Base-by-base conservation (phyloP, 495 filamentous ascomycete species). In the Cetradonia linearis region DNA sequence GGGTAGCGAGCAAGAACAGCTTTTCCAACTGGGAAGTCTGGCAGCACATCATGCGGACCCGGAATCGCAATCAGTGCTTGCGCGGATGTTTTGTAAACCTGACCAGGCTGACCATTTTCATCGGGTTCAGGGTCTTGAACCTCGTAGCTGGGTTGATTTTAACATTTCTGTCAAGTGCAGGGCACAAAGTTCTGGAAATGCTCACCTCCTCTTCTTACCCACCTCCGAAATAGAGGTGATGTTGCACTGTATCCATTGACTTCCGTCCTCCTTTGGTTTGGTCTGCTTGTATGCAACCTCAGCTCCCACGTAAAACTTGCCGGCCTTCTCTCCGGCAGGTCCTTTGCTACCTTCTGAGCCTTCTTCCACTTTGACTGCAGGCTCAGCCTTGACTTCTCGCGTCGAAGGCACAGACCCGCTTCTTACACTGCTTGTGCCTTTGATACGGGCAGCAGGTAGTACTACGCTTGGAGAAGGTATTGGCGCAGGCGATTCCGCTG, bases 91-190 rank as follows among this genome's bases (percentile, higher is more conserved):
- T 83, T 84, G 67, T 88, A 94, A 58, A 89, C 82, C 40, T 83
- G 81, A 0, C 81, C 80, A 53, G 87, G 81, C 55, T 85, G 81
- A 36, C 81, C 84, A 42, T 83, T 85, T 52, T 90, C 81, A 63
- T 95, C 91, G 1, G 90, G 88, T 68, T 95, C 92, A 4, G 88
- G 85, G 68, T 99, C 94, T 70, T 94, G 87, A 27, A 99, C 91
- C 70, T 92, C 89, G 74, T 96, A 98, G 61, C 90, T 84, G 37
- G 20, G n/a, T 27, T 49, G 60, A 23, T 36, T 56, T 53, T n/a
- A 62, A 47, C 55, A 36, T 33, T 28, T 30, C 16, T 38, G 59
- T 34, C 60, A 66, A 34, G 20, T 9, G 3, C 4, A 49, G 37
- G 58, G 40, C 14, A 58, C 30, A n/a, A 14, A 13, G n/a, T 33